A percentile compares a stretch with the other conserved stretches of the same genome.
Evolutionary conservation across 2,329 filamentous ascomycete species (phyloP).

Genomic region (Fusarium ambrosium): DNA sequence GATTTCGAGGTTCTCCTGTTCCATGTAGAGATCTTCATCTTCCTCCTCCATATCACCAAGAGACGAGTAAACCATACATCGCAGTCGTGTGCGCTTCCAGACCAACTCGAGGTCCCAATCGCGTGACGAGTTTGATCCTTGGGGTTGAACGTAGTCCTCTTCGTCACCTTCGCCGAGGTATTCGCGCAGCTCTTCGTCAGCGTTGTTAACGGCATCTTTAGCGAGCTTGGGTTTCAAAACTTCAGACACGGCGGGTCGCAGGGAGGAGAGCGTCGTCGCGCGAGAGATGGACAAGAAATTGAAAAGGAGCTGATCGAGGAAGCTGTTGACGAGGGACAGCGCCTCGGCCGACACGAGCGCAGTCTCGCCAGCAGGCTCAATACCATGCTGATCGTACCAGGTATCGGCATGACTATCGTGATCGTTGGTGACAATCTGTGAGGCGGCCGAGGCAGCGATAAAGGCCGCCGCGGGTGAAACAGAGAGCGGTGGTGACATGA

Average conservation of each 20-base stretch:
- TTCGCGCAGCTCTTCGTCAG: constrained; percentile 88
- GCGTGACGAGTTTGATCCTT: constrained; percentile 61
- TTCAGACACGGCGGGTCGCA: constrained; percentile 86
- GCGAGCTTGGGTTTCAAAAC: constrained; percentile 92
- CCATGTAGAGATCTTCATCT: constrained; percentile 90
- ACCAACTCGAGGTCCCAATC: constrained; percentile 92
- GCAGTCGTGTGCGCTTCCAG: constrained; percentile 92
- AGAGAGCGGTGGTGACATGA: constrained; percentile 75
- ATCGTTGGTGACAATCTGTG: constrained; percentile 91
- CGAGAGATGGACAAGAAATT: constrained; percentile 86
- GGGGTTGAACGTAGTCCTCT: constrained; percentile 74
- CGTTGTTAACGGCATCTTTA: constrained; percentile 83
- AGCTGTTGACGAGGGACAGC: constrained; percentile 85
- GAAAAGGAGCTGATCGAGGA: constrained; percentile 93
- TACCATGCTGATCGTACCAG: constrained; percentile 77
- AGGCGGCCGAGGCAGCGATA: constrained; percentile 88
- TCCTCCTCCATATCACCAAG: constrained; percentile 98
- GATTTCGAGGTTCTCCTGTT: constrained; percentile 79
- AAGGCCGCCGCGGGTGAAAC: constrained; percentile 86
- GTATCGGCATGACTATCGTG: constrained; percentile 80
- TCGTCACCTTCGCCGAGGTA: constrained; percentile 86
- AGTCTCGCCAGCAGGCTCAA: constrained; percentile 75
- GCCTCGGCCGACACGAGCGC: constrained; percentile 81
- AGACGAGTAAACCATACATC: constrained; percentile 98
- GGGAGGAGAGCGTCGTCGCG: constrained; percentile 79